A percentile compares a stretch with the other conserved stretches of the same genome.
These are phyloP conservation scores for Arthrobotrys musiformis DNA, from an alignment of 2,329 filamentous ascomycete species.

Conservation along the genomic window DNA sequence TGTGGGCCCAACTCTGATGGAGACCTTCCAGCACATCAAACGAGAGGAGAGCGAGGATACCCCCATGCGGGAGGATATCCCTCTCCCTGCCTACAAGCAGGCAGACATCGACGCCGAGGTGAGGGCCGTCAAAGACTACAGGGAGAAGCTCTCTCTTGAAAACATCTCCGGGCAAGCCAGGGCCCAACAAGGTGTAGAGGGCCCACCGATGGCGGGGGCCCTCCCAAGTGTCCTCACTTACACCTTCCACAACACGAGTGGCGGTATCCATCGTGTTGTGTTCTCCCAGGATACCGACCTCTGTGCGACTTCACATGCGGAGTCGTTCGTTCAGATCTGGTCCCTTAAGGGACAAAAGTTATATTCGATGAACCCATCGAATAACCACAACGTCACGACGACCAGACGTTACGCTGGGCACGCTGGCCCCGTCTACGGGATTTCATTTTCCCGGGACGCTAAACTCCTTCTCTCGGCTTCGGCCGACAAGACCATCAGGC, in stretches of 20 bases:
- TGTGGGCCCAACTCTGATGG: conserved; percentile 78
- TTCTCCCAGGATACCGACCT: conserved; percentile 91
- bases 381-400: conserved; percentile 72
- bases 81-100: conserved; percentile 85
- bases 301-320: conserved; percentile 86
- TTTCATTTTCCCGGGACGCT: conserved; percentile 81
- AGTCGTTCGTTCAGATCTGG: conserved; percentile 97
- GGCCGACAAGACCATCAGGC: conserved; percentile 84
- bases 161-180: conserved; percentile 30
- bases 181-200: conserved; percentile 65
- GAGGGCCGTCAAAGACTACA: conserved; percentile 89
- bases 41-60: conserved; percentile 87
- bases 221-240: conserved; percentile 94
- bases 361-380: conserved; percentile 71
- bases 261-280: conserved; percentile 80
- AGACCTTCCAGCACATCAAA: conserved; percentile 91
- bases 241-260: conserved; percentile 96
- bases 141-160: conserved; percentile 84
- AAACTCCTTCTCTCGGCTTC: conserved; percentile 88
- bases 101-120: conserved; percentile 94
- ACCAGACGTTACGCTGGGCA: conserved; percentile 87
- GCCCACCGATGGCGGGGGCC: conserved; percentile 81
- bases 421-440: conserved; percentile 85
- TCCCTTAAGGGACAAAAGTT: conserved; percentile 86
- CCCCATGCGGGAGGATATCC: conserved; percentile 80